Conservation (phyloP, 768 basidiomycete genomes). For the Lactifluus echinatus region DNA sequence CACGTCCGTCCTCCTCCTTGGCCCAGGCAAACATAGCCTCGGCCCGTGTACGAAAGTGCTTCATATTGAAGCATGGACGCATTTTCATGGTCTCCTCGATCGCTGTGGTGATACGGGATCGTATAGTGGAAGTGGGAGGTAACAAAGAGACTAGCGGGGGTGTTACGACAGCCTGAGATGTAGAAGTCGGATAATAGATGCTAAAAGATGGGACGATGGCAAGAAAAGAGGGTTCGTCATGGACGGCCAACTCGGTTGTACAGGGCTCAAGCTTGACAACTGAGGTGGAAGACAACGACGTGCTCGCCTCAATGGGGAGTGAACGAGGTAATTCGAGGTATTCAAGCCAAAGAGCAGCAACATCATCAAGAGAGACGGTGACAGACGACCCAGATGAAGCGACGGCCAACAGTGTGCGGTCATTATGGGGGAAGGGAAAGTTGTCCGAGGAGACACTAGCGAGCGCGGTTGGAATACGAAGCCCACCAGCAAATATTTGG, state of each 20-base stretch:
- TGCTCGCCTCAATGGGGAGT: slow-evolving; percentile 19
- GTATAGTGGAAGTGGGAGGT: slow-evolving; percentile 31
- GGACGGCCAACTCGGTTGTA: slow-evolving; percentile 6
- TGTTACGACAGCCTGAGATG: slow-evolving; percentile 30
- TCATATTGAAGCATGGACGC: slow-evolving; percentile 43
- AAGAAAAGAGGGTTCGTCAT: slow-evolving; percentile 22
- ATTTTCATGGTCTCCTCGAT: slow-evolving; percentile 38
- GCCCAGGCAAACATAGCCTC: slow-evolving; percentile 38
- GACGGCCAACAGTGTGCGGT: slow-evolving; percentile 33
- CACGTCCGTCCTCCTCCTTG: slow-evolving; percentile 26
- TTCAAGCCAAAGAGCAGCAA: slow-evolving; percentile 54
- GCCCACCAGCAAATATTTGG: slow-evolving; percentile 29
- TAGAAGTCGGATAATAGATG: slow-evolving; percentile 18
- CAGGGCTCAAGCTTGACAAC: slow-evolving; percentile 17
- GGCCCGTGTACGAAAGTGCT: slow-evolving; percentile 37
- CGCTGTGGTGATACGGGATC: slow-evolving; percentile 32
- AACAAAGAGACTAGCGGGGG: slow-evolving; percentile 33
- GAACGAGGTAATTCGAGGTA: slow-evolving; percentile 33
- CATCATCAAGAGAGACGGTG: slow-evolving; percentile 47
- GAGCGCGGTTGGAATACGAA: slow-evolving; percentile 8
- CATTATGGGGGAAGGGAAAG: slow-evolving; percentile 27
- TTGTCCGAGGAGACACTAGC: slow-evolving; percentile 12
- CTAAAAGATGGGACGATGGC: slow-evolving; percentile 4
- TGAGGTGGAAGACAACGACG: slow-evolving; percentile 7
- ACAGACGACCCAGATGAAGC: slow-evolving; percentile 38